These are phyloP conservation scores for Trichoderma gracile DNA, from an alignment of 2,329 filamentous ascomycete species.

Conservation along the genomic window DNA sequence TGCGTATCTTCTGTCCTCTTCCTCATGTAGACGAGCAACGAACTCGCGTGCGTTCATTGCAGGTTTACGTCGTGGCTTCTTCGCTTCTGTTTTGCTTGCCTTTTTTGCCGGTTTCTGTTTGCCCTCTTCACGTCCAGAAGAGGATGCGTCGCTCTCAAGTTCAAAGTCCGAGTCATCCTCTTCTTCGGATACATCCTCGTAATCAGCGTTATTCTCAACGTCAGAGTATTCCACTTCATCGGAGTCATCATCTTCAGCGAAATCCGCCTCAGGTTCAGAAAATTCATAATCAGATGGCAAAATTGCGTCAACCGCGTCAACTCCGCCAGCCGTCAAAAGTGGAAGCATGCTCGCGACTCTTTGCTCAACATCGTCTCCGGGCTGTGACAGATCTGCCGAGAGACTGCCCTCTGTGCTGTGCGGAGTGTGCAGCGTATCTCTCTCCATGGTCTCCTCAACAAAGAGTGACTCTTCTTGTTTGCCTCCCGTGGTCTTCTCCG, in stretches of 20 bases:
- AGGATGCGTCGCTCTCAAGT: neutral
- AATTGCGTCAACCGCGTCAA: too few species aligned
- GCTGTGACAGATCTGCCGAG: too few species aligned
- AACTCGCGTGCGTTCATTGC: conserved; percentile 6
- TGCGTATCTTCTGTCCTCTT: conserved; percentile 10
- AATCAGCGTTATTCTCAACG: too few species aligned
- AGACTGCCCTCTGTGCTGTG: neutral
- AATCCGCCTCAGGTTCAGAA: neutral
- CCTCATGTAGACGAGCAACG: neutral
- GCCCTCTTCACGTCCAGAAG: neutral
- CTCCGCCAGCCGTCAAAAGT: neutral
- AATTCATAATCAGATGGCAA: neutral
- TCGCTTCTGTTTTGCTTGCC: neutral
- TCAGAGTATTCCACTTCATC: too few species aligned
- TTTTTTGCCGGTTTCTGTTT: neutral
- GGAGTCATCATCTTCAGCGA: too few species aligned
- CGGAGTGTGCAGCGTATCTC: neutral
- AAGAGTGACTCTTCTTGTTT: neutral
- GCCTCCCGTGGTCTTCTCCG: neutral
- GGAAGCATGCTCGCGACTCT: neutral
- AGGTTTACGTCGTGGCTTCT: neutral
- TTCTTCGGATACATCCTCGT: too few species aligned
- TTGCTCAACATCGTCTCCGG: neutral
- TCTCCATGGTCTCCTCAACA: neutral
- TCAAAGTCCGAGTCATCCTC: neutral